These are phyloP conservation scores for Melampsora larici-populina DNA, from an alignment of 1,284 basidiomycete genomes.

Conservation along the genomic window DNA sequence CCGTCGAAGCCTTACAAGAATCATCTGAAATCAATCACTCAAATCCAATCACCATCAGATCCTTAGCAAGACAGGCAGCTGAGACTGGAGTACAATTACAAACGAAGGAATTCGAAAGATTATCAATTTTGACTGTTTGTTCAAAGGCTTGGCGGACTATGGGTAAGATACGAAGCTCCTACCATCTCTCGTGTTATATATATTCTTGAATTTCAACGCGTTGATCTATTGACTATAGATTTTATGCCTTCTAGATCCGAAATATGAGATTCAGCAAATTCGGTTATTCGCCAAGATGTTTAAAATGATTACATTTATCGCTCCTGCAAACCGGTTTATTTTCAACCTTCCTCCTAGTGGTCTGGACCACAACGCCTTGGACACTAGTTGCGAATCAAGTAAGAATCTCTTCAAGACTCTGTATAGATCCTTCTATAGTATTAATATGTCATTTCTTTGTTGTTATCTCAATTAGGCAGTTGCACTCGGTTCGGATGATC, in stretches of 20 bases:
- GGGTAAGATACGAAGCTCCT: slow-evolving; percentile 58
- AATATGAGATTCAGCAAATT: slow-evolving; percentile 85
- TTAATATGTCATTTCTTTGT: background rate
- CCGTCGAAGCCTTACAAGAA: slow-evolving; percentile 63
- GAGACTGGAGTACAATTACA: slow-evolving; percentile 72
- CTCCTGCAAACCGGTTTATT: slow-evolving; percentile 85
- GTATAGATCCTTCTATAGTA: background rate
- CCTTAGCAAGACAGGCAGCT: slow-evolving; percentile 71
- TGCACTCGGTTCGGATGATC: slow-evolving; percentile 4
- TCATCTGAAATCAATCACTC: slow-evolving; percentile 46
- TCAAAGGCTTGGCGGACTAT: slow-evolving; percentile 68
- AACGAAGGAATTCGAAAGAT: slow-evolving; percentile 71
- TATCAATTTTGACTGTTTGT: slow-evolving; percentile 95
- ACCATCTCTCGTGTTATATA: background rate
- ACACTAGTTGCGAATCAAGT: slow-evolving; percentile 94
- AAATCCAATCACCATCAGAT: slow-evolving; percentile 66
- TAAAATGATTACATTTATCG: slow-evolving; percentile 77
- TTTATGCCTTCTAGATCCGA: slow-evolving; percentile 62
- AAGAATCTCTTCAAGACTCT: slow-evolving; percentile 6
- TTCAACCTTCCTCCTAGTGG: slow-evolving; percentile 89
- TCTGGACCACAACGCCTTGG: slow-evolving; percentile 99
- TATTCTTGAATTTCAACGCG: background rate
- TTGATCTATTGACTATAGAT: slow-evolving; percentile 21
- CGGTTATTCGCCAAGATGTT: slow-evolving; percentile 85
- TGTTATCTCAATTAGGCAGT: slow-evolving; percentile 19